phyloP scores from a whole-genome alignment of 257 asterid genomes.

The Lycium ferocissimum region DNA sequence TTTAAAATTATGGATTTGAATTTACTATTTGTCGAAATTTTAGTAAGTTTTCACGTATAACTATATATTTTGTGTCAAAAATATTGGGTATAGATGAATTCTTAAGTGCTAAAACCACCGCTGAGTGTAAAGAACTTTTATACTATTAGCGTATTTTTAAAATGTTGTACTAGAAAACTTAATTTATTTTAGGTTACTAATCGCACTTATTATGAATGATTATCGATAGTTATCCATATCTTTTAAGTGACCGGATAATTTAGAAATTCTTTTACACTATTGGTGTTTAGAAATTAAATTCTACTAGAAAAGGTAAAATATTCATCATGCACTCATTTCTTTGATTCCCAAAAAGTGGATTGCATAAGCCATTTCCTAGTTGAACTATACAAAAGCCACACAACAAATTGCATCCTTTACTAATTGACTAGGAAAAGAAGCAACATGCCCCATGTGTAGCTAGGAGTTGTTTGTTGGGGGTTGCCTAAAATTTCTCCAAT shows the following conservation, averaged over 20 bases:
- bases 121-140: not conserved
- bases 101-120: not conserved
- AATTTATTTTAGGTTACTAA: not conserved
- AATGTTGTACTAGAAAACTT: not conserved
- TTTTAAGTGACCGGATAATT: not conserved
- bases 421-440: not conserved
- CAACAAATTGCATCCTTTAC: not conserved
- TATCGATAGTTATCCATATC: not conserved
- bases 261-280: not conserved
- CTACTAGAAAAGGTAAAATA: not conserved
- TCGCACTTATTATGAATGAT: not conserved
- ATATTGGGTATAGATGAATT: not conserved
- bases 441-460: conserved; percentile 9
- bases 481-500: conserved; percentile 22
- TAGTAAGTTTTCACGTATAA: not conserved
- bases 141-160: not conserved
- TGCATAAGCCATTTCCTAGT: not conserved
- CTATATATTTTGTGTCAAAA: not conserved
- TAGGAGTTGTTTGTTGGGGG: conserved; percentile 13
- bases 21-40: not conserved
- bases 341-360: not conserved
- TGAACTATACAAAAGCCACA: not conserved
- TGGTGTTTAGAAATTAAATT: not conserved
- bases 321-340: not conserved
- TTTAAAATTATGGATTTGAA: not conserved